Evolutionary conservation across 306 rosid genomes (phyloP).

Genomic region (Canavalia ensiformis): DNA sequence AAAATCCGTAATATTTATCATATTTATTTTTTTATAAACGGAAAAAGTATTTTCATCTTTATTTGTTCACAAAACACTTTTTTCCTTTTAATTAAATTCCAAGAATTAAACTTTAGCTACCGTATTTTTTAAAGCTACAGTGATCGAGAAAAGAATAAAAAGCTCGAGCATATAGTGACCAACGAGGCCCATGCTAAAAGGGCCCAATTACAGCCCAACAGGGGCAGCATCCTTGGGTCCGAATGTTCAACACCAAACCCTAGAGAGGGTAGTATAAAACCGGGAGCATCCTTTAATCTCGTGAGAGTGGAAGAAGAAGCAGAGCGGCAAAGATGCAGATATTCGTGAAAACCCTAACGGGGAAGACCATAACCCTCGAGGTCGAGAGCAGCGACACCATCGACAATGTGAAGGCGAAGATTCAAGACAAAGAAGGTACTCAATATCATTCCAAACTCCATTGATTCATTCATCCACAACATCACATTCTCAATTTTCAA

Average conservation of each 20-base stretch:
- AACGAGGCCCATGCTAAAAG: background rate
- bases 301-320: background rate
- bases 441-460: background rate
- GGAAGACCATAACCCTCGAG: constrained; percentile 90
- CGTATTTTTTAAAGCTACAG: too few species aligned
- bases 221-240: background rate
- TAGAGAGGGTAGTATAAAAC: constrained; percentile 40
- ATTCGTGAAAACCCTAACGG: constrained; percentile 88
- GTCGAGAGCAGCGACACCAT: constrained; percentile 91
- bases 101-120: too few species aligned
- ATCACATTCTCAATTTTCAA: background rate
- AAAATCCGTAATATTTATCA: too few species aligned
- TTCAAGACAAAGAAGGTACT: constrained; percentile 90
- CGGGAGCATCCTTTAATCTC: background rate
- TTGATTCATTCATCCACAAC: background rate
- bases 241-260: constrained; percentile 15
- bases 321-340: constrained; percentile 65
- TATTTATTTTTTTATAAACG: too few species aligned
- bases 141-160: too few species aligned
- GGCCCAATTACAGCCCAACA: background rate
- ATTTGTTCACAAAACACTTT: too few species aligned
- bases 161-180: too few species aligned
- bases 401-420: constrained; percentile 88
- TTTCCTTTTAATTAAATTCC: too few species aligned
- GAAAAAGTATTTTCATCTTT: too few species aligned